These are phyloP conservation scores for Halophytophthora polymorphica DNA, from an alignment of 352 stramenopile species.

Conservation along the genomic window DNA sequence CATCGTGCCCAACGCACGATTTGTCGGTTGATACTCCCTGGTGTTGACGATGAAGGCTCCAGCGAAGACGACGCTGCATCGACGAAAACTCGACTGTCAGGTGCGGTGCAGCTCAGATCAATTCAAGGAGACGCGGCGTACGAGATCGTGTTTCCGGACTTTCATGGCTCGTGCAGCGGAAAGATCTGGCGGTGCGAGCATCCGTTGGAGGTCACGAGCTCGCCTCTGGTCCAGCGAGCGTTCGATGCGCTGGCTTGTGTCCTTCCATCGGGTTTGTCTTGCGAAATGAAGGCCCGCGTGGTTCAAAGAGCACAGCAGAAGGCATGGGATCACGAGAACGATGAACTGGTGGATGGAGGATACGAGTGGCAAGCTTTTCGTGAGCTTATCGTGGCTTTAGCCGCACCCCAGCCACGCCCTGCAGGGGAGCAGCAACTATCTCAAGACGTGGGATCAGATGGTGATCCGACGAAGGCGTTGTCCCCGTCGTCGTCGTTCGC, in stretches of 20 bases:
- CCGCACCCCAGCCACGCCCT: conserved; percentile 3
- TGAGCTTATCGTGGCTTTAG: conserved; percentile 15
- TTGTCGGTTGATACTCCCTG: conserved; percentile 27
- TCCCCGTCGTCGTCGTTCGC: conserved; percentile 31
- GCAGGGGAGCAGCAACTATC: not conserved
- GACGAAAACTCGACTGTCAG: conserved; percentile 5
- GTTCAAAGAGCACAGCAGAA: conserved; percentile 17
- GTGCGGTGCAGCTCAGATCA: conserved; percentile 24
- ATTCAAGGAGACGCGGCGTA: conserved; percentile 22
- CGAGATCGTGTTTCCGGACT: conserved; percentile 23
- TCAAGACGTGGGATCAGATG: not conserved
- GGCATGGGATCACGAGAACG: not conserved
- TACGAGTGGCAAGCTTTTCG: conserved; percentile 31
- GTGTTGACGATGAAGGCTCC: not conserved
- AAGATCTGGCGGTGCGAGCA: conserved; percentile 41
- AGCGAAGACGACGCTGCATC: conserved; percentile 1
- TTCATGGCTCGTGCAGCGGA: conserved; percentile 12
- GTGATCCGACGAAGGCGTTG: conserved; percentile 2
- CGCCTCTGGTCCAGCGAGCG: conserved; percentile 29
- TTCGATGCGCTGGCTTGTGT: conserved; percentile 31
- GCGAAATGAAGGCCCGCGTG: conserved; percentile 20
- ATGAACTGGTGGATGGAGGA: conserved; percentile 6
- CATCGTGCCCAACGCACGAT: conserved; percentile 30
- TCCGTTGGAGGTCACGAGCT: conserved; percentile 31
- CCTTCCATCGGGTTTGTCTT: conserved; percentile 16